These are phyloP conservation scores for Wallacemonas sp. DNA, from an alignment of 208 protist genomes.

Conservation along the genomic window DNA sequence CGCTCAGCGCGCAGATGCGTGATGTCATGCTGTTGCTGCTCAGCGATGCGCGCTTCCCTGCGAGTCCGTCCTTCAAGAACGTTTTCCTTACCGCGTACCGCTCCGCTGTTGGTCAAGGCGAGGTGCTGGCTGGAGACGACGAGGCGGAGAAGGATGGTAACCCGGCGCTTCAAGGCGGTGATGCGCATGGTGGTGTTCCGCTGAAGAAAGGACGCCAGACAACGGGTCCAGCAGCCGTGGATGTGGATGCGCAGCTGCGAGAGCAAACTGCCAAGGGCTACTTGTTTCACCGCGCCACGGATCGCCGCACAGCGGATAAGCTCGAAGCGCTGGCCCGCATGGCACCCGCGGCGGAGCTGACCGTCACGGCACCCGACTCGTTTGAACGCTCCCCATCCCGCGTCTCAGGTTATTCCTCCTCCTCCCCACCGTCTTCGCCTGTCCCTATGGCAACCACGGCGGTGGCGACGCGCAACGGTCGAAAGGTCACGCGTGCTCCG, in stretches of 20 bases:
- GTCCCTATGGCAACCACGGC: too few relatives aligned
- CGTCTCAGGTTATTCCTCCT: too few relatives aligned
- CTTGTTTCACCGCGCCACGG: not conserved
- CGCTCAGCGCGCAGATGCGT: slow-evolving; percentile 49
- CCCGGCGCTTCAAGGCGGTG: not conserved
- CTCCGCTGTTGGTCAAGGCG: not conserved
- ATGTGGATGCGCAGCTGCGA: slow-evolving; percentile 6
- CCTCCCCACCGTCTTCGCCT: too few relatives aligned
- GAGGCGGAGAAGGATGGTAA: not conserved
- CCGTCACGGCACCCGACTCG: too few relatives aligned
- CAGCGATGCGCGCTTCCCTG: slow-evolving; percentile 36
- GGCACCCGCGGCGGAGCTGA: not conserved
- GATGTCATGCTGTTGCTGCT: slow-evolving; percentile 66
- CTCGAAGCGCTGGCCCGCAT: slow-evolving; percentile 4
- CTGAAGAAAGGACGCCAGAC: not conserved
- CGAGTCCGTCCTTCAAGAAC: slow-evolving; percentile 23
- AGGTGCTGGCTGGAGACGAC: not conserved
- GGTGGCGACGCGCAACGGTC: too few relatives aligned
- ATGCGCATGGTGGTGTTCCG: too few relatives aligned
- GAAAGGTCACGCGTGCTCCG: too few relatives aligned
- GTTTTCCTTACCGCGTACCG: slow-evolving; percentile 7
- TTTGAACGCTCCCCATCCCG: too few relatives aligned
- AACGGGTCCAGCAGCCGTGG: not conserved
- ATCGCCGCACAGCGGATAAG: slow-evolving; percentile 3
- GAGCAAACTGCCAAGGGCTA: not conserved